Evolutionary conservation across 2,329 filamentous ascomycete species (phyloP).

Genomic region (Xylariales sp.): DNA sequence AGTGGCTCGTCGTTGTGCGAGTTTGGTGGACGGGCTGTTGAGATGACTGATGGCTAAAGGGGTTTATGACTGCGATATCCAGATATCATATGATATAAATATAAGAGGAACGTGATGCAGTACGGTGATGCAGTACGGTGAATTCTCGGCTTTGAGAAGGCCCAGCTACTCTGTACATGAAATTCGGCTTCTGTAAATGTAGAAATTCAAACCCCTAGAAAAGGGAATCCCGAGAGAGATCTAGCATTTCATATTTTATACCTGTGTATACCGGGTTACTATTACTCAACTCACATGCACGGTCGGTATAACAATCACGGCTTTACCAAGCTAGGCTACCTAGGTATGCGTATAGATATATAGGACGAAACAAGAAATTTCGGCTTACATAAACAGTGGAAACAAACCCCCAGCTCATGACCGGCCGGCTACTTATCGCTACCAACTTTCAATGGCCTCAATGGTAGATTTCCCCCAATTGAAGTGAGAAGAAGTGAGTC

Average conservation of each 20-base stretch:
- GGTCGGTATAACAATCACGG: neutral
- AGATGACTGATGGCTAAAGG: slow-evolving; percentile 2
- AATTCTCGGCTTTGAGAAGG: slow-evolving; percentile 32
- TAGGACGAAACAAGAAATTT: slow-evolving; percentile 28
- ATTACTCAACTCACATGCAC: slow-evolving; percentile 8
- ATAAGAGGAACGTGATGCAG: slow-evolving; percentile 2
- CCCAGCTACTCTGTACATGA: slow-evolving; percentile 1
- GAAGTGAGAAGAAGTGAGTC: slow-evolving; percentile 14
- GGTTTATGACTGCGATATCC: slow-evolving; percentile 17
- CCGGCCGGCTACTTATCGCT: slow-evolving; percentile 3
- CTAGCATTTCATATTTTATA: neutral
- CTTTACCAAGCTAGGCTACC: neutral
- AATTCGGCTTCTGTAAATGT: slow-evolving; percentile 23
- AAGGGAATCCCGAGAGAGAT: slow-evolving; percentile 15
- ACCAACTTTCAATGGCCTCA: no score
- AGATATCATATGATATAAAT: slow-evolving; percentile 20
- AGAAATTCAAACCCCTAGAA: slow-evolving; percentile 28
- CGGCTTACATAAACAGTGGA: slow-evolving; percentile 44
- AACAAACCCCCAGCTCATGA: slow-evolving; percentile 19
- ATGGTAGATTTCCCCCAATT: neutral
- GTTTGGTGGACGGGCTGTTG: neutral
- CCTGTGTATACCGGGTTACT: neutral
- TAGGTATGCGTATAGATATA: no score
- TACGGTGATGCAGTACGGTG: slow-evolving; percentile 25
- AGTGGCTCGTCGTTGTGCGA: slow-evolving; percentile 2